Conservation (phyloP, 192 early-diverging fungal genomes). For the Podochytrium sp. region DNA sequence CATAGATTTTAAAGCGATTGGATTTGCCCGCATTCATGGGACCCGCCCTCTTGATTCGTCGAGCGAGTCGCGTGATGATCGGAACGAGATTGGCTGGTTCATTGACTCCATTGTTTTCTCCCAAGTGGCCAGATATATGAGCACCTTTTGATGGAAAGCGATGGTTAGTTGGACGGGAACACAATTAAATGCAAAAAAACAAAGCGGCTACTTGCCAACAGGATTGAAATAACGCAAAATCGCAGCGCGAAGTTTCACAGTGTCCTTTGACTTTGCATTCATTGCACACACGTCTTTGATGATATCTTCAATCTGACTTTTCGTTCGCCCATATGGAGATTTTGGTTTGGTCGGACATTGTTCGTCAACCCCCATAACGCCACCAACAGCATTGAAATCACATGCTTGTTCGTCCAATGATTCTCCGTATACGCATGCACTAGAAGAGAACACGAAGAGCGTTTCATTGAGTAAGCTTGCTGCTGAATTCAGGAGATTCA, state of each 20-base stretch:
- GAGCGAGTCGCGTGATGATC: constrained; percentile 70
- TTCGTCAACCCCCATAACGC: constrained; percentile 64
- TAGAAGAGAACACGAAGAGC: constrained; percentile 83
- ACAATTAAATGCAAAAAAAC: too few species aligned
- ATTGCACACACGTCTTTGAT: constrained; percentile 43
- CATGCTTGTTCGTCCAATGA: constrained; percentile 45
- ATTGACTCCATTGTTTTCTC: constrained; percentile 82
- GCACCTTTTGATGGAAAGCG: constrained; percentile 53
- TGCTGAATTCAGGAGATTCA: constrained; percentile 69
- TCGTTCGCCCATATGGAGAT: constrained; percentile 78
- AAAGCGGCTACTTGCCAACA: constrained; percentile 71
- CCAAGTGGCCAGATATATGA: constrained; percentile 79
- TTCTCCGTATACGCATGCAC: constrained; percentile 78
- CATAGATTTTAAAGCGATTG: constrained; percentile 68
- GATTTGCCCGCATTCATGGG: background rate
- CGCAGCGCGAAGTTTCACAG: background rate
- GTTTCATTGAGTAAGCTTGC: constrained; percentile 51
- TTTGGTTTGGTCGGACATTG: constrained; percentile 74
- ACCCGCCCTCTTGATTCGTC: background rate
- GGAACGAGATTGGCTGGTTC: constrained; percentile 77
- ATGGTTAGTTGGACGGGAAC: too few species aligned
- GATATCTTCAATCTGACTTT: constrained; percentile 81
- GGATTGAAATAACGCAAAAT: constrained; percentile 82
- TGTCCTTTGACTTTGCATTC: background rate
- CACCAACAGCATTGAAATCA: constrained; percentile 19